A percentile compares a stretch with the other conserved stretches of the same genome.
These are phyloP conservation scores for Trichosporon coremiiforme DNA, from an alignment of 1,284 basidiomycete species.

Conservation along the genomic window DNA sequence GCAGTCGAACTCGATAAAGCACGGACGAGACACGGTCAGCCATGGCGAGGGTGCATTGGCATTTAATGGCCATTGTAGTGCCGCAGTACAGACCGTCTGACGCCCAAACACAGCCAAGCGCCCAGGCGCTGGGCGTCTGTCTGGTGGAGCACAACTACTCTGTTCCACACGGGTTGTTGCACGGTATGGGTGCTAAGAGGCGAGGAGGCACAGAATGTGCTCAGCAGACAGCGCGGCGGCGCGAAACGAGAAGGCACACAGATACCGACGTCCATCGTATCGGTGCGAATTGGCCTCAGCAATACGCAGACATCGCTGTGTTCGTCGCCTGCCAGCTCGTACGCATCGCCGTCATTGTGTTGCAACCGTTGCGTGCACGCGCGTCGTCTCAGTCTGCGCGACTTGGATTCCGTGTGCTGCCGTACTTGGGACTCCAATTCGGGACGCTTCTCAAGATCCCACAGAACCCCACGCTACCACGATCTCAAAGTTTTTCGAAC, in stretches of 20 bases:
- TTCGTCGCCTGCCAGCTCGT: background rate
- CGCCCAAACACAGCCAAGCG: background rate
- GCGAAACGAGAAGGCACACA: background rate
- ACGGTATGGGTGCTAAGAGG: background rate
- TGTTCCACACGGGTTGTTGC: background rate
- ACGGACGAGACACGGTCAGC: background rate
- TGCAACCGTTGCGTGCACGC: background rate
- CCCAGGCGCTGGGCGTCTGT: background rate
- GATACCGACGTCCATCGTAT: background rate
- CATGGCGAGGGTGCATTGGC: background rate
- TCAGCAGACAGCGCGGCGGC: background rate
- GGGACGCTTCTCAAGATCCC: background rate
- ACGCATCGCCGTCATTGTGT: background rate
- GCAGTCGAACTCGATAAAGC: background rate
- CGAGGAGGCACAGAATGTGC: background rate
- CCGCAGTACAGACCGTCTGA: background rate
- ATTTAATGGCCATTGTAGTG: background rate
- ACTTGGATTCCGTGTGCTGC: background rate
- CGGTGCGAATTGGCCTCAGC: background rate
- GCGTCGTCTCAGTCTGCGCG: background rate
- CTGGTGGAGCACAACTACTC: constrained; percentile 1
- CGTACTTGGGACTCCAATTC: background rate
- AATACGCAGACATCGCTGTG: background rate
- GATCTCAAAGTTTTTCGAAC: background rate
- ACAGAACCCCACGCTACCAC: background rate